A percentile compares a stretch with the other conserved stretches of the same genome.
Conservation (phyloP, 2,329 filamentous ascomycete genomes). For the Harringtonia aguacate region DNA sequence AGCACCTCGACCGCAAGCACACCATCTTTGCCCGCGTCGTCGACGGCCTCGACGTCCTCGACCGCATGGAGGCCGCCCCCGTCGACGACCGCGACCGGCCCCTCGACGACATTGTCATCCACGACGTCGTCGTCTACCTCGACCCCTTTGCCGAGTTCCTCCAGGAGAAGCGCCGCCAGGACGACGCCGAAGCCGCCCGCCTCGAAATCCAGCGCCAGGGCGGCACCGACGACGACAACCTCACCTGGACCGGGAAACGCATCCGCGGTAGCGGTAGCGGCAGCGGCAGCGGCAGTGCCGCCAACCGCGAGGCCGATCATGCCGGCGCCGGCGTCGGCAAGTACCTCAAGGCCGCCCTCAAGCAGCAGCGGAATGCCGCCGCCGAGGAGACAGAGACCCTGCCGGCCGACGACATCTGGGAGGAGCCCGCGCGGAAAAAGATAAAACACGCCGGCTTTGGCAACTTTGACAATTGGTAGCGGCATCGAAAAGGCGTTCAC, state of each 20-base stretch:
- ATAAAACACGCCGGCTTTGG: constrained; percentile 72
- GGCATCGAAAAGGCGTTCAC: background rate
- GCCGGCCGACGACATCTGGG: background rate
- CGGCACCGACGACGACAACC: constrained; percentile 75
- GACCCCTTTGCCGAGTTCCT: constrained; percentile 94
- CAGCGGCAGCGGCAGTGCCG: constrained; percentile 41
- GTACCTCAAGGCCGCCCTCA: constrained; percentile 57
- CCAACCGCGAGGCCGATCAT: constrained; percentile 21
- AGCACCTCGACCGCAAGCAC: constrained; percentile 88
- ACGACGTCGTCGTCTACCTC: constrained; percentile 75
- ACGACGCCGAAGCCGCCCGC: constrained; percentile 44
- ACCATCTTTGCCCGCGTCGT: constrained; percentile 91
- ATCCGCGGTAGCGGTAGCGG: constrained; percentile 60
- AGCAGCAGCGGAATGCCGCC: constrained; percentile 5
- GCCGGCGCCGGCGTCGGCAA: constrained; percentile 51
- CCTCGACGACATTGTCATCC: constrained; percentile 66
- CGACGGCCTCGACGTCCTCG: constrained; percentile 61
- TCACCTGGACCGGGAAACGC: constrained; percentile 94
- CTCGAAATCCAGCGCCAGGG: constrained; percentile 54
- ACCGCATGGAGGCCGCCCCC: constrained; percentile 65
- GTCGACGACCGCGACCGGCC: constrained; percentile 70
- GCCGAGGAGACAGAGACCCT: background rate
- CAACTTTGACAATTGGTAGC: constrained; percentile 88
- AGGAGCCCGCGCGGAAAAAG: constrained; percentile 70
- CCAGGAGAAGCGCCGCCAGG: constrained; percentile 57